Evolutionary conservation across 2,329 filamentous ascomycete species (phyloP).

Genomic region (Fusarium mundagurra): DNA sequence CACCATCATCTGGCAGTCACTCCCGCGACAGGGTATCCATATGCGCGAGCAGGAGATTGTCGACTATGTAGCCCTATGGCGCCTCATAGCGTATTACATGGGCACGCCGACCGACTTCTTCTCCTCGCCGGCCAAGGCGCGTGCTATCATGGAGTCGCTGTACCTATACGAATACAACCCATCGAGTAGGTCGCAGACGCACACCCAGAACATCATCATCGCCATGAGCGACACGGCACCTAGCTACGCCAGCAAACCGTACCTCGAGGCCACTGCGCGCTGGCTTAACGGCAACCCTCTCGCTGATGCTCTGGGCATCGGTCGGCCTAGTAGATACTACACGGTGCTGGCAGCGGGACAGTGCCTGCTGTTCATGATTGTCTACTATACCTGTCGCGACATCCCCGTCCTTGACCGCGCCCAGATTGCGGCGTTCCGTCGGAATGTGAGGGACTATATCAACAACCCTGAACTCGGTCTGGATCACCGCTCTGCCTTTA

Average conservation of each 20-base stretch:
- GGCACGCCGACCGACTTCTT: neutral
- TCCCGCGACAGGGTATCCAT: neutral
- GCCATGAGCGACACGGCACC: neutral
- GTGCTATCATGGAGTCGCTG: neutral
- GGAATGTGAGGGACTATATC: neutral
- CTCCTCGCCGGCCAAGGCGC: neutral
- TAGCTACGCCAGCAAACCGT: neutral
- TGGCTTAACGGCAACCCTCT: neutral
- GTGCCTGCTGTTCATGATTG: neutral
- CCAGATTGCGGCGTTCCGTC: neutral
- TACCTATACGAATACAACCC: neutral
- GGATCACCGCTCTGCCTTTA: neutral
- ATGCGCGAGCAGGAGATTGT: neutral
- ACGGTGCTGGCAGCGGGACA: accelerated
- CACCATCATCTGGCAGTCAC: neutral
- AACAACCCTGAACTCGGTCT: neutral
- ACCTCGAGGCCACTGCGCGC: neutral
- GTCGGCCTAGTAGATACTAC: neutral
- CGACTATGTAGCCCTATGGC: neutral
- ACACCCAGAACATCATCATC: neutral
- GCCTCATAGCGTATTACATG: neutral
- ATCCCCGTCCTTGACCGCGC: neutral
- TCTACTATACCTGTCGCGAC: neutral
- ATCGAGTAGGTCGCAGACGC: neutral
- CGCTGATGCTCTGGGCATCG: neutral